phyloP scores from a whole-genome alignment of 2,329 filamentous ascomycete genomes.

The Epichloe festucae region DNA sequence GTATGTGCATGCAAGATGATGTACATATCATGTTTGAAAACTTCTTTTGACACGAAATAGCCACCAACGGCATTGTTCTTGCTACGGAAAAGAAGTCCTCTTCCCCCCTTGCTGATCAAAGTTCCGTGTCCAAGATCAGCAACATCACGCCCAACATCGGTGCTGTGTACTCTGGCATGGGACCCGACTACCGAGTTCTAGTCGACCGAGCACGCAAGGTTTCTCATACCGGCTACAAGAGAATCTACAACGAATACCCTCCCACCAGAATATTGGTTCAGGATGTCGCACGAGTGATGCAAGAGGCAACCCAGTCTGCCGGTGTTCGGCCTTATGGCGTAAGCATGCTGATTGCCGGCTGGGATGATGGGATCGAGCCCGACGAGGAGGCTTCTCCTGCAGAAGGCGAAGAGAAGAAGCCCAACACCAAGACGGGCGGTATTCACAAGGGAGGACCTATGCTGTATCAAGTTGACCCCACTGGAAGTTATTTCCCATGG shows the following conservation, averaged over 20 bases:
- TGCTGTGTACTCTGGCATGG: slow-evolving; percentile 99
- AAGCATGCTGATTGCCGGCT: slow-evolving; percentile 86
- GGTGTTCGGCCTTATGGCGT: slow-evolving; percentile 96
- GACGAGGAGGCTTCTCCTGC: slow-evolving; percentile 50
- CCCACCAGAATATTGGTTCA: slow-evolving; percentile 98
- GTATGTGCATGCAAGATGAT: slow-evolving; percentile 31
- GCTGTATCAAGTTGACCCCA: slow-evolving; percentile 98
- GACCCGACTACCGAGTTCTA: slow-evolving; percentile 92
- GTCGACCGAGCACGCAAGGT: slow-evolving; percentile 98
- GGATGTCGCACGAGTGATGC: slow-evolving; percentile 94
- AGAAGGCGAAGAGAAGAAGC: slow-evolving; percentile 60
- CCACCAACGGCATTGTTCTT: slow-evolving; percentile 96
- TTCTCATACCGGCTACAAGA: slow-evolving; percentile 96
- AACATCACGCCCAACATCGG: slow-evolving; percentile 98
- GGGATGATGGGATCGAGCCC: slow-evolving; percentile 93
- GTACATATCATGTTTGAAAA: background rate
- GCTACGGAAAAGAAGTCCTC: slow-evolving; percentile 99
- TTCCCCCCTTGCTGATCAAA: slow-evolving; percentile 83
- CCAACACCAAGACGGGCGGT: slow-evolving; percentile 78
- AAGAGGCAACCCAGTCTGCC: slow-evolving; percentile 95
- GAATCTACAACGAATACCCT: slow-evolving; percentile 99
- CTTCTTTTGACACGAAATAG: slow-evolving; percentile 31
- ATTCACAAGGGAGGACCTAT: slow-evolving; percentile 93
- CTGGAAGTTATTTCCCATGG: slow-evolving; percentile 97
- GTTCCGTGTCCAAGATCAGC: slow-evolving; percentile 92